phyloP scores from a whole-genome alignment of 1,139 yeast species.

The Arxiozyma telluris region DNA sequence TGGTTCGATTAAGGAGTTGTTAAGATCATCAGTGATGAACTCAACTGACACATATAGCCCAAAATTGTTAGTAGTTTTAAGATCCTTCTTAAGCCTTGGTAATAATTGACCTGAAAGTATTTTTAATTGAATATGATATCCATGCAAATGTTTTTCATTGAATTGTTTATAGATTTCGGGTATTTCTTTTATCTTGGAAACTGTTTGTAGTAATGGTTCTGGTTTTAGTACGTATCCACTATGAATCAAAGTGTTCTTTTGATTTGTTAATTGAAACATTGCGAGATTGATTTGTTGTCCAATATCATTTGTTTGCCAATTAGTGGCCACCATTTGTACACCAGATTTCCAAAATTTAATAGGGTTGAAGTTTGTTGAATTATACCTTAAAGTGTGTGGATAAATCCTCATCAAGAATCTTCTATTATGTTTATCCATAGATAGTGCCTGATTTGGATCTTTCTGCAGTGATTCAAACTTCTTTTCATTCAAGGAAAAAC shows the following conservation, averaged over 20 bases:
- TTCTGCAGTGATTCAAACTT: constrained; percentile 53
- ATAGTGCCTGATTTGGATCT: constrained; percentile 44
- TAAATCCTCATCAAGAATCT: constrained; percentile 72
- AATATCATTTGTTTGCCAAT: constrained; percentile 89
- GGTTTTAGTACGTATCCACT: constrained; percentile 82
- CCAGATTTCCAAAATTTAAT: constrained; percentile 75
- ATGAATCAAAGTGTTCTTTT: constrained; percentile 22
- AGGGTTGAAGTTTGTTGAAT: constrained; percentile 76
- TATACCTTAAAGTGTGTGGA: constrained; percentile 71
- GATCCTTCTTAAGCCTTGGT: constrained; percentile 52
- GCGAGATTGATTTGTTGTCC: constrained; percentile 91
- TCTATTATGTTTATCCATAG: constrained; percentile 69
- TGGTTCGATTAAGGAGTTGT: constrained; percentile 16
- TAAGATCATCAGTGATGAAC: constrained; percentile 20
- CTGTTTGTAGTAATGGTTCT: constrained; percentile 20
- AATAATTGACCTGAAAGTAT: constrained; percentile 80
- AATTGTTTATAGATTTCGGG: constrained; percentile 16
- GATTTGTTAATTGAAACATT: constrained; percentile 51
- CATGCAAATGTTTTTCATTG: constrained; percentile 12
- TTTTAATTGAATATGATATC: constrained; percentile 33
- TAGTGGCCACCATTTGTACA: constrained; percentile 89
- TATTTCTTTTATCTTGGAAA: constrained; percentile 22
- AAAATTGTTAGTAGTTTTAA: constrained; percentile 17
- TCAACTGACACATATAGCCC: constrained; percentile 24
- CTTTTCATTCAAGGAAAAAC: constrained; percentile 80